These are phyloP conservation scores for Senna siamea DNA, from an alignment of 306 rosid genomes.

Conservation along the genomic window DNA sequence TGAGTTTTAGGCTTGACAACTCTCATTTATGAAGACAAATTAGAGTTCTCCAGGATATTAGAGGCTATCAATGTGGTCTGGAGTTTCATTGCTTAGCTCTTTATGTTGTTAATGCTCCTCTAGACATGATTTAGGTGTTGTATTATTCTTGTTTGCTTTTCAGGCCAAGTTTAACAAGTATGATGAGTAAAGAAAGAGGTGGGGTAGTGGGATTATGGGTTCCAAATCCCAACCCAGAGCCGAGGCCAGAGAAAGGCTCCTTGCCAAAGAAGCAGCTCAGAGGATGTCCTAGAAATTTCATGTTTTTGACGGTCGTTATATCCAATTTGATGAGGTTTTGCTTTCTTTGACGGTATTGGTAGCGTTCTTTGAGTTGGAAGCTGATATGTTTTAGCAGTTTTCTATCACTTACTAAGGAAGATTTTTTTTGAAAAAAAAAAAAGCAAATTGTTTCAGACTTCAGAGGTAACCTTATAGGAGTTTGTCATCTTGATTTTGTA, in stretches of 20 bases:
- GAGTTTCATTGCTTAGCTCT: neutral
- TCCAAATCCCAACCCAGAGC: conserved; percentile 87
- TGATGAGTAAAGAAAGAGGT: conserved; percentile 77
- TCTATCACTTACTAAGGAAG: no score
- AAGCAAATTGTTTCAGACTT: no score
- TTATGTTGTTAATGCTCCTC: neutral
- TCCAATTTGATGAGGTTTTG: neutral
- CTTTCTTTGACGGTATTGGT: neutral
- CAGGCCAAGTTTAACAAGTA: conserved; percentile 89
- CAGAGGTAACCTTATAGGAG: no score
- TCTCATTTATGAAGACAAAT: conserved; percentile 76
- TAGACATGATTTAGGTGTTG: neutral
- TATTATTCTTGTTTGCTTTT: neutral
- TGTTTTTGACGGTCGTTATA: neutral
- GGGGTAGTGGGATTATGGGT: conserved; percentile 92
- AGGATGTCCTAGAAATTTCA: conserved; percentile 52
- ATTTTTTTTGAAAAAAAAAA: no score
- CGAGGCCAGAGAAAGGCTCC: conserved; percentile 68
- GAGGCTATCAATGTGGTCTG: conserved; percentile 71
- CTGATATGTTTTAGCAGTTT: no score
- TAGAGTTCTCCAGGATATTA: conserved; percentile 74
- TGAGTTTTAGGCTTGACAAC: conserved; percentile 81
- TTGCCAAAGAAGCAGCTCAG: conserved; percentile 86
- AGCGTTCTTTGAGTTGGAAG: neutral
- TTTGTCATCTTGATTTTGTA: no score